Base-by-base conservation (phyloP, 176 grass and related monocot genomes). In the Phyllostachys edulis region DNA sequence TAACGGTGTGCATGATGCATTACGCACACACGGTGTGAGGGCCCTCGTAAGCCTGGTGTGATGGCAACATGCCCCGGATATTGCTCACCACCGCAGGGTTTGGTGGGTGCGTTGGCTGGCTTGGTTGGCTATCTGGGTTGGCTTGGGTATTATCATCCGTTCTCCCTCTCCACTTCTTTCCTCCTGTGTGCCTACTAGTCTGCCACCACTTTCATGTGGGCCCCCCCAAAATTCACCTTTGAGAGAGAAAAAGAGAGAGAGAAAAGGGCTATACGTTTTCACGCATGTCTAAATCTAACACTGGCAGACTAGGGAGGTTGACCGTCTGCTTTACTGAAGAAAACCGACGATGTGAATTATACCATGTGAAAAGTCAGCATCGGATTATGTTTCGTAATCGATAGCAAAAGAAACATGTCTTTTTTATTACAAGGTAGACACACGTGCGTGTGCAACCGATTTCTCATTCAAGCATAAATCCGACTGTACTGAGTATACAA, bases 81-180 rank as follows among this genome's bases (percentile, higher is more conserved):
- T 89, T 76, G 76, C 77, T 76, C 63, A 14, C 23, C 87, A 47
- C 87, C 69, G 67, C 75, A 47, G 44, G 68, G 75, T 62, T 40
- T 29, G 42, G 42, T 79, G 71, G 70, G 61, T 76, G 39, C 26
- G 78, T 16, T 5, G 57, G 8, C 17, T 21, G 4, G 49, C 70
- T 16, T 61, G 61, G 36, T 9, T n/a, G n/a, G n/a, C n/a, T n/a
- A n/a, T 5, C 7, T 42, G 40, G 54, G 42, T 50, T 5, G 59
- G 9, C 18, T 8, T 3, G 18, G 27, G 4, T 3, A 73, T 2
- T 9, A 21, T 73, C 68, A 15, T 23, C 20, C 21, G 21, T 5
- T 62, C 60, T 14, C 5, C 5, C 2, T 7, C n/a, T 12, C 55
- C 20, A 21, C 1, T 8, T 23, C 55, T n/a, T n/a, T n/a, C n/a